phyloP scores from a whole-genome alignment of 2,329 filamentous ascomycete species.

The Colletotrichum sp. region DNA sequence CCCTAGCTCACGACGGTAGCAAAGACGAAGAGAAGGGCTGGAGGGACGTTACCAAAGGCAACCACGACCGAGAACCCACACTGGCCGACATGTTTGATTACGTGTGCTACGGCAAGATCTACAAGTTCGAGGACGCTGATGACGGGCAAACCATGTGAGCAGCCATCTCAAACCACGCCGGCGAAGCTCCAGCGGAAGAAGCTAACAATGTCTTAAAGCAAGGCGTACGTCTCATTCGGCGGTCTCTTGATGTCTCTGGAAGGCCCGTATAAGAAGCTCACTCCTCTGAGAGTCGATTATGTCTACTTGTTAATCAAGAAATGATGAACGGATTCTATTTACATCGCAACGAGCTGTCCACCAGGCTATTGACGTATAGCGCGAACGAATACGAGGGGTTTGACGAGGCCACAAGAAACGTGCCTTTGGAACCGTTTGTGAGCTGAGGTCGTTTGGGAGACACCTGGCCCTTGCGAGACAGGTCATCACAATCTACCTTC shows the following conservation, averaged over 20 bases:
- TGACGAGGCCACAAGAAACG: background rate
- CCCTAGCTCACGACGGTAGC: constrained; percentile 83
- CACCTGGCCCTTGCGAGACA: background rate
- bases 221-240: constrained; percentile 93
- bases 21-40: constrained; percentile 81
- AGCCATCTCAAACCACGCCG: background rate
- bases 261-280: constrained; percentile 95
- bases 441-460: background rate
- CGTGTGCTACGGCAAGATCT: constrained; percentile 87
- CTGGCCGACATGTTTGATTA: constrained; percentile 85
- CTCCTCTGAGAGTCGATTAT: constrained; percentile 88
- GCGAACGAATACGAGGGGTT: background rate
- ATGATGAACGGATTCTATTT: constrained; percentile 44
- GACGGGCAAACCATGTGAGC: constrained; percentile 87
- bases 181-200: background rate
- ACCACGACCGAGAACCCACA: constrained; percentile 57
- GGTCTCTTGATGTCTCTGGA: constrained; percentile 89
- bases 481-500: background rate
- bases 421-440: background rate
- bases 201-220: constrained; percentile 58
- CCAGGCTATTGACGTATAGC: background rate
- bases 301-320: constrained; percentile 95
- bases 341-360: background rate
- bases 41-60: constrained; percentile 70
- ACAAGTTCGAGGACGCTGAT: constrained; percentile 81